Evolutionary conservation across 1,284 basidiomycete species (phyloP), one percentile per base, ranked within the genome.

Genomic region (Agaricales sp.): DNA sequence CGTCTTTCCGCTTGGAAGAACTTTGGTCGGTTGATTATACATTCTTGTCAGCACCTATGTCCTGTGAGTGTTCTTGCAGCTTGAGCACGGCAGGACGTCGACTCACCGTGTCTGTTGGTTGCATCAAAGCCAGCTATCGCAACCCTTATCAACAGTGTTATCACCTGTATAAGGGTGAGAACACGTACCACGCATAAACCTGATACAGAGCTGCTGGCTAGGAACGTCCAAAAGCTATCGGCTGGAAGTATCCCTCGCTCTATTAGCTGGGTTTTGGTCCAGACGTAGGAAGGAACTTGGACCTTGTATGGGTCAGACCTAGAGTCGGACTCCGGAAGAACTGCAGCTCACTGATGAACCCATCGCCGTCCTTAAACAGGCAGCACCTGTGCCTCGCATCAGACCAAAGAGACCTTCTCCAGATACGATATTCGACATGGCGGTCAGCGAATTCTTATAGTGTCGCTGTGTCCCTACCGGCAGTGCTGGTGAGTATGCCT

Each of bases 251-350:
- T 74, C 1, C 81, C 82, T 53, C 77, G 69, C 25, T 74, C 70
- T 2, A 82, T 74, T 38, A 95, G 69, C 51, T 85, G 76, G 47
- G 76, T 80, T 66, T 97, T 97, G 26, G 90, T 87, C 67, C 90
- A 89, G 59, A 92, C 95, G 66, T 99, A 99, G 38, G 90, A 90
- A 0, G 95, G 95, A 37, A 99, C 68, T 79, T 99, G 95, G 3
- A 92, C 90, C 83, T 91, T 54, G 37, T 38, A 20, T 19, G n/a
- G n/a, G n/a, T n/a, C n/a, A n/a, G n/a, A n/a, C n/a, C n/a, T n/a
- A n/a, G 20, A 26, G 35, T 48, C 26, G 41, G 18, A 8, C 13
- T 24, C 30, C 21, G 41, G n/a, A 13, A 41, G 6, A 23, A 43
- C 14, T 21, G 44, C 51, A 43, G 58, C 69, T 52, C 52, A 87